Base-by-base conservation (phyloP, 2,329 filamentous ascomycete genomes). In the Colletotrichum euphorbiae region DNA sequence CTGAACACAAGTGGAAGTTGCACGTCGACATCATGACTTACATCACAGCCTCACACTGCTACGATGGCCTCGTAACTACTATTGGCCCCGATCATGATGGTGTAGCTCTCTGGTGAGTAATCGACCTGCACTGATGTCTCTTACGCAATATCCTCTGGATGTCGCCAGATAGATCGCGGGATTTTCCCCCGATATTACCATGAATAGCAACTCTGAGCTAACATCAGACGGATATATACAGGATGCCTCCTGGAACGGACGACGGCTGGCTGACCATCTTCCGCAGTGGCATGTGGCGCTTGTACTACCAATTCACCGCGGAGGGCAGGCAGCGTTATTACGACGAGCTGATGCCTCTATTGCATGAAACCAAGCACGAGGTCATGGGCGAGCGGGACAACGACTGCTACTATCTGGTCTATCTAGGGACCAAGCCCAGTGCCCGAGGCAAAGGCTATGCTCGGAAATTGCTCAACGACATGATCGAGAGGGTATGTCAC, bases 381-480 rank as follows among this genome's bases (percentile, higher is more conserved):
- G 84, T 92, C 69, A 86, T 96, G 78, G 90, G 90, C 21, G 83
- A 86, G 43, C 85, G 89, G 57, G 90, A 93, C 75, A 77, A 83
- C 72, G 83, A 91, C 69, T 89, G 87, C 75, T 96, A 92, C 85
- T 96, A 96, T 77, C 88, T 97, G 62, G 91, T 94, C 54, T 96
- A 95, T 78, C 84, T 97, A 69, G 93, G 93, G 70, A 94, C 91
- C 57, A 91, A 90, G 77, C 89, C 91, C 38, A 84, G 83, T 69
- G 88, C 90, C 4, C 87, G 91, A 69, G 88, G 92, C 54, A 90
- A 90, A 73, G 93, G 93, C 11, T 93, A 93, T 77, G 91, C 89
- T 15, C 85, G 85, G 72, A 90, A 88, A 80, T 83, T 94, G 70
- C 88, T 96, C 71, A 84, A 89, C 76, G 84, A 92, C 75, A 90